Evolutionary conservation across 2,329 filamentous ascomycete species (phyloP).

Genomic region (Neofusicoccum ribis): DNA sequence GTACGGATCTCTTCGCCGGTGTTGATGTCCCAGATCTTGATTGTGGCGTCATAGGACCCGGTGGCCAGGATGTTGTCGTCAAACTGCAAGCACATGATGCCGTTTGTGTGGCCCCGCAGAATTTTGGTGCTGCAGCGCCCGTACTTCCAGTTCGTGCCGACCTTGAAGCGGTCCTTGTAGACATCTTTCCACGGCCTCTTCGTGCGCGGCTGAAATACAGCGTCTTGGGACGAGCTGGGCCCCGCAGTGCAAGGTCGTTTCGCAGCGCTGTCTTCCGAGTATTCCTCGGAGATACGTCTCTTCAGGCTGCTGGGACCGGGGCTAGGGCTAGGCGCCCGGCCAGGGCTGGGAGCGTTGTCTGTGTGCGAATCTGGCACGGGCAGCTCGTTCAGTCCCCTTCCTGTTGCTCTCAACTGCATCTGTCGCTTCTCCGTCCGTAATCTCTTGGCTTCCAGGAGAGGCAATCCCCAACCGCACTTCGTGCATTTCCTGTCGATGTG

Average conservation of each 20-base stretch:
- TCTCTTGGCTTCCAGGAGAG: constrained; percentile 83
- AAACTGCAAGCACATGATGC: constrained; percentile 76
- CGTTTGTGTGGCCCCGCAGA: constrained; percentile 85
- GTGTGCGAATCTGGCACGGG: constrained; percentile 37
- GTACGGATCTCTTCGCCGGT: constrained; percentile 85
- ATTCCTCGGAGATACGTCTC: constrained; percentile 30
- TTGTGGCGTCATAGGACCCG: constrained; percentile 90
- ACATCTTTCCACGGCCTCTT: constrained; percentile 90
- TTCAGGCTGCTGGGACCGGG: constrained; percentile 29
- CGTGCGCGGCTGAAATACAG: constrained; percentile 49
- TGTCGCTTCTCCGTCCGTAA: constrained; percentile 84
- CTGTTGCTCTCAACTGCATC: constrained; percentile 69
- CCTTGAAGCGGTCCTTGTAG: constrained; percentile 91
- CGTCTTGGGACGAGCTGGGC: constrained; percentile 25
- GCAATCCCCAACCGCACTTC: constrained; percentile 94
- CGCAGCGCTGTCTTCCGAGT: constrained; percentile 20
- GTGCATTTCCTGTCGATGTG: constrained; percentile 92
- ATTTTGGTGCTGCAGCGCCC: constrained; percentile 82
- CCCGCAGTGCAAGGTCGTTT: constrained; percentile 38
- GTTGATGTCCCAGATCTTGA: constrained; percentile 95
- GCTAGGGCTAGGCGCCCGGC: constrained; percentile 21
- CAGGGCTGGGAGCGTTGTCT: constrained; percentile 18
- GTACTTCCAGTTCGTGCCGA: constrained; percentile 97
- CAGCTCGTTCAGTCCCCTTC: constrained; percentile 56
- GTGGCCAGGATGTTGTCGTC: constrained; percentile 90